Percentiles rank a stretch among this genome's conserved stretches.
These are phyloP conservation scores for Carpinus viminea DNA, from an alignment of 306 rosid genomes.

Conservation along the genomic window DNA sequence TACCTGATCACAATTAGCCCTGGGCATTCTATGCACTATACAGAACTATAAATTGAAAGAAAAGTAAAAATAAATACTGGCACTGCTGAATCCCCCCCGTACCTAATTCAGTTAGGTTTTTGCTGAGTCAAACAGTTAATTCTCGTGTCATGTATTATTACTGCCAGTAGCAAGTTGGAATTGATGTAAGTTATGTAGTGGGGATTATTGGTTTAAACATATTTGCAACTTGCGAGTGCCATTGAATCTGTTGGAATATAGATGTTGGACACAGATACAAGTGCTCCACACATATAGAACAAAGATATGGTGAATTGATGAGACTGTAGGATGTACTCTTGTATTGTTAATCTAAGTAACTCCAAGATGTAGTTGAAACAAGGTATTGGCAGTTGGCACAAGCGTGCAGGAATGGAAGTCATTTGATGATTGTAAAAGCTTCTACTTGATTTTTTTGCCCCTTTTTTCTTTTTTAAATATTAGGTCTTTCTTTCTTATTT, in stretches of 20 bases:
- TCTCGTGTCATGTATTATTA: neutral
- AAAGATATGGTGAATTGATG: neutral
- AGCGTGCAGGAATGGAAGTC: neutral
- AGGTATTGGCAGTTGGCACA: neutral
- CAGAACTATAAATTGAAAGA: neutral
- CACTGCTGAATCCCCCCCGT: neutral
- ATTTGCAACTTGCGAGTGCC: neutral
- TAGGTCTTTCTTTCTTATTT: too few species aligned
- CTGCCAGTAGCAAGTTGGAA: constrained; percentile 3
- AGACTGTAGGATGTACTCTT: neutral
- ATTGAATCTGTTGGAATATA: neutral
- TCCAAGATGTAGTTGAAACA: neutral
- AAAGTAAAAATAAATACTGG: neutral
- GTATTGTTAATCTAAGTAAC: neutral
- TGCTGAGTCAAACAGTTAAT: neutral
- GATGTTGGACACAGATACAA: neutral
- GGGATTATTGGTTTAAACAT: neutral
- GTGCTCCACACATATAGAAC: neutral
- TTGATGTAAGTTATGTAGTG: neutral
- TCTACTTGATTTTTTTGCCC: neutral
- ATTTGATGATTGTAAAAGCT: neutral
- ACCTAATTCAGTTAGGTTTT: neutral
- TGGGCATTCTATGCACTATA: fast-evolving
- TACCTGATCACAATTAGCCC: constrained; percentile 11
- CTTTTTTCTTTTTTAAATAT: too few species aligned